Base-by-base conservation (phyloP, 2,329 filamentous ascomycete genomes). In the Xylariaceae sp. region DNA sequence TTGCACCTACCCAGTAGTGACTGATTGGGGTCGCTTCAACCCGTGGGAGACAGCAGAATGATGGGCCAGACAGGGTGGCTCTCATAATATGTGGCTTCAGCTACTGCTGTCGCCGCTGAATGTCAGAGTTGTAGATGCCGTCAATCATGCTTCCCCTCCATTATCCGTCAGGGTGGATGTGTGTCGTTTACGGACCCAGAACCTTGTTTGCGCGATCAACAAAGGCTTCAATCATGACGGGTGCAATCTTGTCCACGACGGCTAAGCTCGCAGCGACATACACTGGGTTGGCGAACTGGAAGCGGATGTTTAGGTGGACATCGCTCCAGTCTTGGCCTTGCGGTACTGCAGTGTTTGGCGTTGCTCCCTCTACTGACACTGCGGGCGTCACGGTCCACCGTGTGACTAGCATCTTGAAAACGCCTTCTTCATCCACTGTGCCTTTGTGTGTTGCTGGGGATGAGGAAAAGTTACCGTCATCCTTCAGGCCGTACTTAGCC, bases 181-280 rank as follows among this genome's bases (percentile, higher is more conserved):
- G n/a, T n/a, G n/a, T n/a, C n/a, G n/a, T n/a, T 32, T 4, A 32
- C 12, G 27, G 16, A 16, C 43, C 43, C 56, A 79, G 64, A 38
- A 88, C 63, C 58, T 78, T 71, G 61, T 72, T 73, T 5, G 93
- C 90, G 60, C 87, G 77, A 67, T 80, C 79, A 71, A 96, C 91
- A 71, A 98, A 98, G 1, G 93, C 92, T 65, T 88, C 83, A 54
- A 97, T 86, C 90, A 98, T 95, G 53, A 86, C 75, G 4, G 82
- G 83, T 1, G 89, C 92, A 52, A 96, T 82, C 68, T 88, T 89
- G 23, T 88, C 85, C 54, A 89, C 88, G 20, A 93, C 83, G 25
- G 87, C 85, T 29, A 82, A 77, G 64, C 91, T 93, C 62, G 96
- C 73, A 17, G 86, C 82, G 34, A 83, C 84, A 69, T 96, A 94